Evolutionary conservation across 2,329 filamentous ascomycete species (phyloP), one percentile per base, ranked within the genome.

Genomic region (Exutisphaerella laricina): DNA sequence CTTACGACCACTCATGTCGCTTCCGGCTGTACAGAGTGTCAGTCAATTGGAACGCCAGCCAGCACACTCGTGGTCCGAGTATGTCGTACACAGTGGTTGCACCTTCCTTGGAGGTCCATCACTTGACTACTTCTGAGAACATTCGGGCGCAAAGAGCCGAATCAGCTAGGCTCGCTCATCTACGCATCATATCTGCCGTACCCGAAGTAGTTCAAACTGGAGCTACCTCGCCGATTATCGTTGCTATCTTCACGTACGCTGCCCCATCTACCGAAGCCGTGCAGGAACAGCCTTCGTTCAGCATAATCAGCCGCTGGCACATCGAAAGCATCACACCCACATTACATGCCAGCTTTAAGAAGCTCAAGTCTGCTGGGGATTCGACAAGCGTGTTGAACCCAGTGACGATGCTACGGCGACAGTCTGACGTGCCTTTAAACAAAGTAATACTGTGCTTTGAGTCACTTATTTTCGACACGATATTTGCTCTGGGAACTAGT

Each of bases 251-350:
- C 47, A 84, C 84, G 7, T 56, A 60, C 76, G 75, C 57, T 64
- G 37, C 49, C 6, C 28, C 51, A 6, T 42, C 55, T 6, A 13
- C 47, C 3, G 45, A 67, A 66, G 39, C 67, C 67, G 40, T 73
- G 73, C 73, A 81, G 21, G 80, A 77, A 40, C 73, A 75, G 30
- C 79, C 82, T 51, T 78, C 78, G 0, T 79, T 84, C 54, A 94
- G 82, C 53, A 77, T 89, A 29, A 73, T 97, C 49, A 82, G 88
- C 50, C 78, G 84, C 49, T 97, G 90, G 90, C 83, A 92, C 54
- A 62, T 90, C 7, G 73, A 76, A 22, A 79, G 85, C 22, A 37
- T 52, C 18, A 51, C 50, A 12, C 54, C 54, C 2, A 51, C 43
- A 0, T 43, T 64, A 5, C 60, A 66, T 25, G 63, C 63, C 10